A percentile compares a stretch with the other conserved stretches of the same genome.
Evolutionary conservation across 176 grass and related monocot species (phyloP).

Genomic region (Thinopyrum elongatum): DNA sequence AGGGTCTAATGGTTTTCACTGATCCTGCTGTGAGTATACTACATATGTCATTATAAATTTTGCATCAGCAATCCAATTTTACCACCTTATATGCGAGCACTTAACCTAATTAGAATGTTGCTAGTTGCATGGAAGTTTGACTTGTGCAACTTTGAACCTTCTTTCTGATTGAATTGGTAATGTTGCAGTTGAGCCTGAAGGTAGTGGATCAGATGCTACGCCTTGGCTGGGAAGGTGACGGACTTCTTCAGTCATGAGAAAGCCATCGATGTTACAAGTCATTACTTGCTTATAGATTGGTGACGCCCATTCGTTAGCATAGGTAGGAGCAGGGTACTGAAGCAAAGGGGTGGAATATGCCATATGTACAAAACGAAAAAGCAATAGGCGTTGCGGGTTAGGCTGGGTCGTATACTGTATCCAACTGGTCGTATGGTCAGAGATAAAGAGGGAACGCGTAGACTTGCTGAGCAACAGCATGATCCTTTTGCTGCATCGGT

Average conservation of each 20-base stretch:
- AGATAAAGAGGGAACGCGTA: background rate
- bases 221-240: constrained; percentile 99
- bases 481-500: background rate
- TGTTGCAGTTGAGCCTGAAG: constrained; percentile 91
- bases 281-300: constrained; percentile 17
- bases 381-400: constrained; percentile 4
- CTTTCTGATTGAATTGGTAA: constrained; percentile 34
- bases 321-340: constrained; percentile 16
- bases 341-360: background rate
- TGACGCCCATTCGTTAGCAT: background rate
- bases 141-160: constrained; percentile 5
- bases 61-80: background rate
- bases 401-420: constrained; percentile 36
- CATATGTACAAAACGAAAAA: constrained; percentile 39
- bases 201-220: constrained; percentile 99
- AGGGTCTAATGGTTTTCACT: constrained; percentile 80
- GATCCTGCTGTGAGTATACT: constrained; percentile 83
- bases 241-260: constrained; percentile 74
- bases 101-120: constrained; percentile 10
- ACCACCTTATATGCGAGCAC: background rate
- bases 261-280: background rate
- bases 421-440: background rate
- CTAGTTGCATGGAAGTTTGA: background rate
- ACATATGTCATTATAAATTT: constrained; percentile 1
- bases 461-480: constrained; percentile 3